Base-by-base conservation (phyloP, 1,284 basidiomycete genomes). In the Melanopsichium pennsylvanicum region DNA sequence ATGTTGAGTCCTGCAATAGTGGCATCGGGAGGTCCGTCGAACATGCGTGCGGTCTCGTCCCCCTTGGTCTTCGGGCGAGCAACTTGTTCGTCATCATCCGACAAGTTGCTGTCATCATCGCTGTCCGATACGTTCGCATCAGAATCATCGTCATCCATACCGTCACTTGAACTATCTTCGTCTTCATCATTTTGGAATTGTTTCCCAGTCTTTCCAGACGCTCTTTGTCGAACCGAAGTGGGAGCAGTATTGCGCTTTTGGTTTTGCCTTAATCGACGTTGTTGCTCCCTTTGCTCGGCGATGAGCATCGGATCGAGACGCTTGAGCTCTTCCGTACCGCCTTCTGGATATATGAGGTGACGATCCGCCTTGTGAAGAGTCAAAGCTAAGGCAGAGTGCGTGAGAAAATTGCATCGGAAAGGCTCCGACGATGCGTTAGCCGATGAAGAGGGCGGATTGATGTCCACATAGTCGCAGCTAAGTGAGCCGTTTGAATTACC, bases 1-100 rank as follows among this genome's bases (percentile, higher is more conserved):
- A 81, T 79, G 41, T 78, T 81, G 34, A 81, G 75, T 5, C 79
- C 79, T 9, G 67, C 40, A 15, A 81, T 80, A 19, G 71, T 77
- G 19, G 74, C 70, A 44, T 73, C 64, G 3, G 74, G 41, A 3
- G 75, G 73, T 10, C 71, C 71, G 39, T 76, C 75, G n/a, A 62
- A 45, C n/a, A 35, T 18, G n/a, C 50, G 41, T n/a, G 22, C 52
- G 9, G n/a, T 44, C 8, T 46, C 41, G 21, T 52, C 33, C 10
- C 27, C 13, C 7, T 23, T 23, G 15, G 33, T 21, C 35, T 34
- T 43, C n/a, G 38, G 23, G 13, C 15, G 35, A 9, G 22, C 58
- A 23, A 8, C 23, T 6, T 18, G 19, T 5, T 29, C 31, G 16
- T 43, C 46, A 11, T 29, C 41, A 7, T 44, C 44, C 8, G 50